Evolutionary conservation across 2,329 filamentous ascomycete genomes (phyloP).

Genomic region (Nothopassalora personata): DNA sequence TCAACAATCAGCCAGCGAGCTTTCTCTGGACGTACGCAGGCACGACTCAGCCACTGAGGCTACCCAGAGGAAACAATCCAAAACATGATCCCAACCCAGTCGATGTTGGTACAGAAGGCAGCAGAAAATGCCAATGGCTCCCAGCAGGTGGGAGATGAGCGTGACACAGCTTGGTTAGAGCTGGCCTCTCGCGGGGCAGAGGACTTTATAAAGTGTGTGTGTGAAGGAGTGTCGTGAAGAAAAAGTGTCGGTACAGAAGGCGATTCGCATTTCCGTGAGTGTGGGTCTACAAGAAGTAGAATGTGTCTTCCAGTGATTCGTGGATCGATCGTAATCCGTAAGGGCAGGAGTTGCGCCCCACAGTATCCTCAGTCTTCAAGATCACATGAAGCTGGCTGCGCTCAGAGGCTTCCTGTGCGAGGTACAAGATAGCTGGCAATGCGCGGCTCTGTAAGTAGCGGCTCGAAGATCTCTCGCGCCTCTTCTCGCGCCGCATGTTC

Average conservation of each 20-base stretch:
- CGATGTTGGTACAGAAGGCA: neutral
- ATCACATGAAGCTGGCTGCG: conserved; percentile 6
- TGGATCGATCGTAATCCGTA: conserved; percentile 2
- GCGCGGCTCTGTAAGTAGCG: neutral
- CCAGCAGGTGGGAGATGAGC: conserved; percentile 7
- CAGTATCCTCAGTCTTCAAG: neutral
- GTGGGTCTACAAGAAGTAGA: conserved; percentile 15
- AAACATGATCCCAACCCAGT: neutral
- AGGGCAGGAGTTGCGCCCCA: neutral
- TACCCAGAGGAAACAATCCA: neutral
- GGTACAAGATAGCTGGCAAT: neutral
- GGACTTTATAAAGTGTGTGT: conserved; percentile 8
- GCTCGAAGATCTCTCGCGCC: too few relatives aligned
- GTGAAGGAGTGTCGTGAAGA: conserved; percentile 9
- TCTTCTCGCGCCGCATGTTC: too few relatives aligned
- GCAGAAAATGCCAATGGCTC: conserved; percentile 10
- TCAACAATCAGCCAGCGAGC: neutral
- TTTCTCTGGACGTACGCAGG: neutral
- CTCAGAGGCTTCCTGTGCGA: conserved; percentile 1
- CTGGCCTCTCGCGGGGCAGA: conserved; percentile 11
- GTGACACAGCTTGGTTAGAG: conserved; percentile 12
- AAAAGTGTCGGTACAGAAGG: neutral
- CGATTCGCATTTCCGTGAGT: neutral
- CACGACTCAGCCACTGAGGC: neutral
- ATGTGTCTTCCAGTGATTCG: conserved; percentile 1